Evolutionary conservation across 2,329 filamentous ascomycete genomes (phyloP), one percentile per base, ranked within the genome.

Genomic region (Thermoascus crustaceus): DNA sequence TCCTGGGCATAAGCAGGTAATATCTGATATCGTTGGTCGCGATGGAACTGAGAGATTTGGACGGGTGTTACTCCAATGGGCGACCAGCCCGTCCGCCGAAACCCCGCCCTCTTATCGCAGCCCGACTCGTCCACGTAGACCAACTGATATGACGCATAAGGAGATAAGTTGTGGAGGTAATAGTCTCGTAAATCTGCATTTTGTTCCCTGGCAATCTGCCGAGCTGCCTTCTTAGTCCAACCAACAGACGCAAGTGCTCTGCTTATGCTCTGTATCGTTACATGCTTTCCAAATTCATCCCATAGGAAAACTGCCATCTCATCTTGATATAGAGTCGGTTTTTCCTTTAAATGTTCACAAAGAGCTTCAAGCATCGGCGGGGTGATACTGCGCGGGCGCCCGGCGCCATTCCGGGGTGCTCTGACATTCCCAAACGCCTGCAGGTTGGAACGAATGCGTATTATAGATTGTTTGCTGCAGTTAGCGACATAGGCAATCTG

Each of bases 71-170:
- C 16, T 13, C n/a, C 24, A 26, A 26, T 5, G 16, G 52, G 58
- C 35, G 57, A 54, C 59, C 53, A 64, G 4, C 55, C 54, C 7
- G 42, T 60, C 9, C 51, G 43, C 34, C 59, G 44, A 36, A 51
- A 54, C 10, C 58, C 50, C 40, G 50, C 45, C 18, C 47, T 43
- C 38, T 55, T 62, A 38, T 64, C 53, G 40, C 48, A 61, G 1
- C 57, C 51, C 40, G 62, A 63, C 42, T 66, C 50, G 36, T 64
- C 53, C 17, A 60, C 46, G 37, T 47, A 64, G 7, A 64, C 49
- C 5, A 61, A 41, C 14, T 63, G 48, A 37, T 61, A 33, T 16
- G 13, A 23, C 6, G 39, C 38, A 35, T 58, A 59, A 1, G 43
- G 42, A 1, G 55, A 58, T 5, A 61, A 27, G 4, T 54, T 53